Conservation (phyloP, 148 eudicot genomes). For the Cornus suecica region DNA sequence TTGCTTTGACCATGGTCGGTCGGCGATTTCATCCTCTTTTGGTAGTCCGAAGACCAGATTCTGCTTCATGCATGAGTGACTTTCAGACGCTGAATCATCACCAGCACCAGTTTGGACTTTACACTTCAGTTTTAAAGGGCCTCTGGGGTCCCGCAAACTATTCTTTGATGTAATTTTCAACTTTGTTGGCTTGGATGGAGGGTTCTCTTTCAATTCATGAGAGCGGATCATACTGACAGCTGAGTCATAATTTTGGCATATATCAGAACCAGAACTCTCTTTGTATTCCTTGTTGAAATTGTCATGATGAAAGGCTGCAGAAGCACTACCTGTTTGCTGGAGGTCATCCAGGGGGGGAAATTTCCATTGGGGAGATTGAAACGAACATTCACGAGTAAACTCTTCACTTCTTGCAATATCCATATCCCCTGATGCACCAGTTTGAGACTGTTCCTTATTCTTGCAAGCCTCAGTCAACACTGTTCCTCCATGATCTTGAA, state of each 20-base stretch:
- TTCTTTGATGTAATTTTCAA: constrained; percentile 55
- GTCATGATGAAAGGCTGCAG: constrained; percentile 19
- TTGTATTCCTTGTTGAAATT: constrained; percentile 1
- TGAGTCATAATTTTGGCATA: constrained; percentile 9
- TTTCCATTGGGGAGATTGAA: constrained; percentile 12
- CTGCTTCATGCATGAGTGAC: constrained; percentile 4
- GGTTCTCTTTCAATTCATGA: constrained; percentile 31
- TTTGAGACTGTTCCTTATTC: constrained; percentile 2
- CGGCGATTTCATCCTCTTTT: background rate
- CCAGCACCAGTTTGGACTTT: constrained; percentile 16
- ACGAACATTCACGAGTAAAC: constrained; percentile 9
- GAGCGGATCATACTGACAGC: constrained; percentile 14
- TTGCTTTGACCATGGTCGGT: constrained; percentile 4
- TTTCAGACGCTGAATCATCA: constrained; percentile 23
- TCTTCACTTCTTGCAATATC: background rate
- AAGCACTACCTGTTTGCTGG: background rate
- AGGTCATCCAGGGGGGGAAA: background rate
- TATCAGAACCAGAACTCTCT: constrained; percentile 15
- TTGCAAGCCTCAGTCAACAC: constrained; percentile 6
- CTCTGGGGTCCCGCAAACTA: constrained; percentile 26
- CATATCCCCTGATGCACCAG: background rate
- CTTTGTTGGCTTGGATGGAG: constrained; percentile 40
- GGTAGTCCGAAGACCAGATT: background rate
- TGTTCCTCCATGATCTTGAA: constrained; percentile 9
- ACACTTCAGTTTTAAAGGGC: constrained; percentile 24